A percentile compares a stretch with the other conserved stretches of the same genome.
These are phyloP conservation scores for Ceratocystis albifundus DNA, from an alignment of 2,329 filamentous ascomycete species.

Conservation along the genomic window DNA sequence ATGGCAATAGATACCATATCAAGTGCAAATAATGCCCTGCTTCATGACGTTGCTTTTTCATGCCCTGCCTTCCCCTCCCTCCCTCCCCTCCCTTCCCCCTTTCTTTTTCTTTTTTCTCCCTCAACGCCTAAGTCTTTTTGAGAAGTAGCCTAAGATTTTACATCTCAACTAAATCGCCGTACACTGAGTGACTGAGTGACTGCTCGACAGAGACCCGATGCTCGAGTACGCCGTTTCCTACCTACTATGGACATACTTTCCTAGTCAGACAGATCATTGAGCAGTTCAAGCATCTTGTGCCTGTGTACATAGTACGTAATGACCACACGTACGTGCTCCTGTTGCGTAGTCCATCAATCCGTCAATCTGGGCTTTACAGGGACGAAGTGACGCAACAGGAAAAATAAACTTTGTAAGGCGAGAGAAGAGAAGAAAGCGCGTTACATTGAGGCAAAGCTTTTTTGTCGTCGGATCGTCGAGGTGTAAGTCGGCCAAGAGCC, in stretches of 20 bases:
- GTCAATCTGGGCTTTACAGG: too few species aligned
- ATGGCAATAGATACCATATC: too few species aligned
- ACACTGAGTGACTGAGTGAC: too few species aligned
- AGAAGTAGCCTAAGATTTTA: too few species aligned
- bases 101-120: background rate
- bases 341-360: background rate
- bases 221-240: background rate
- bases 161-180: background rate
- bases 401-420: background rate
- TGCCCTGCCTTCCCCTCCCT: background rate
- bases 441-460: conserved; percentile 3
- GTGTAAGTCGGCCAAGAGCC: background rate
- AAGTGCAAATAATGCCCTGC: too few species aligned
- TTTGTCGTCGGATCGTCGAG: conserved; percentile 1
- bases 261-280: too few species aligned
- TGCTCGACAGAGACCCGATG: background rate
- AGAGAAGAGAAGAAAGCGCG: background rate
- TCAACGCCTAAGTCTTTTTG: too few species aligned
- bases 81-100: background rate
- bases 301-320: too few species aligned
- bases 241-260: background rate
- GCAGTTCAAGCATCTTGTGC: too few species aligned
- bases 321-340: too few species aligned
- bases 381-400: background rate
- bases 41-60: background rate